Conservation (phyloP, 345 rosid genomes). For the Boechera divaricarpa region DNA sequence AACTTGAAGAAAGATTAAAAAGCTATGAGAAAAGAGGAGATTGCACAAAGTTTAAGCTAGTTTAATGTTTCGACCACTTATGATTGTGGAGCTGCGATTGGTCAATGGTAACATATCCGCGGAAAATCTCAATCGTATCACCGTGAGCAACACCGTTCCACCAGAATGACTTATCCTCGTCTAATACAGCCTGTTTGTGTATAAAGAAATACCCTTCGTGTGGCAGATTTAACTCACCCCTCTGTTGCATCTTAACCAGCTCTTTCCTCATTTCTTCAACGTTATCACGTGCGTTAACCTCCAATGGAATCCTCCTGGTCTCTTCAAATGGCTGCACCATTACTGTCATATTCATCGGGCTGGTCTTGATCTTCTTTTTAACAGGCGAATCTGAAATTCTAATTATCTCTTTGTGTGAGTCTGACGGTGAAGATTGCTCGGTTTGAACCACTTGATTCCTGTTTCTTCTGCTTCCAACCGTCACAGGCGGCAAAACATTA, state of each 20-base stretch:
- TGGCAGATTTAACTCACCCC: conserved; percentile 56
- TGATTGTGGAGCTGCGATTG: too few species aligned
- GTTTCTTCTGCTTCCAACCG: too few species aligned
- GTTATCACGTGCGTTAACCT: conserved; percentile 57
- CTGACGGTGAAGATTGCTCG: conserved; percentile 2
- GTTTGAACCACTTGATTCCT: not conserved
- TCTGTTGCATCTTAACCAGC: conserved; percentile 59
- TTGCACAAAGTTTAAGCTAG: too few species aligned
- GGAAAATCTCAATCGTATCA: not conserved
- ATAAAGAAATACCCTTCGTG: conserved; percentile 67
- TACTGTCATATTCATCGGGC: conserved; percentile 52
- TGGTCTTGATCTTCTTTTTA: conserved; percentile 9
- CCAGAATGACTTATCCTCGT: not conserved
- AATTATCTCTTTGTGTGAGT: conserved; percentile 47
- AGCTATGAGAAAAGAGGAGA: too few species aligned
- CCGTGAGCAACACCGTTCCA: not conserved
- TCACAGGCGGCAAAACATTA: too few species aligned
- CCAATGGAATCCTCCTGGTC: conserved; percentile 54
- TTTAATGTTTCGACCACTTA: too few species aligned
- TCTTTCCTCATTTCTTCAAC: conserved; percentile 72
- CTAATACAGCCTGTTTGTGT: too few species aligned
- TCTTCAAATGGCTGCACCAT: conserved; percentile 27
- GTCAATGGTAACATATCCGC: too few species aligned
- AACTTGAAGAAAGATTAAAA: too few species aligned
- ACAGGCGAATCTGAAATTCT: conserved; percentile 35